These are phyloP conservation scores for Posidonia oceanica DNA, from an alignment of 116 monocot genomes.

Conservation along the genomic window DNA sequence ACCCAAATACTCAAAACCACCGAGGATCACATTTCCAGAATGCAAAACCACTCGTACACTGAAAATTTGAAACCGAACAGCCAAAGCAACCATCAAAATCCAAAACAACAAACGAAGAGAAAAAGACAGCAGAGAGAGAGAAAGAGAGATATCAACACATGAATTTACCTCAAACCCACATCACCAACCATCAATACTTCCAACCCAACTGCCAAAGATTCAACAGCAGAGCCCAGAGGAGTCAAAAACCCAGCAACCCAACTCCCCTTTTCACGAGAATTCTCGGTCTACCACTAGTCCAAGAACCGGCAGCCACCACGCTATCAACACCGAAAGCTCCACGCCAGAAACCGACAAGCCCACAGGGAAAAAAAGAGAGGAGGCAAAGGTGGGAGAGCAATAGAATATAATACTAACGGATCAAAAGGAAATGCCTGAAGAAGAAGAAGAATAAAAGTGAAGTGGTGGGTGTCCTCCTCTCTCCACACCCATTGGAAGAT, in stretches of 20 bases:
- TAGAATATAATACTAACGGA: background rate
- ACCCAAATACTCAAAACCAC: too few species aligned
- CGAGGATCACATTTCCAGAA: too few species aligned
- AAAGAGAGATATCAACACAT: background rate
- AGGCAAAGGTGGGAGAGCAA: background rate
- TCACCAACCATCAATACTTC: background rate
- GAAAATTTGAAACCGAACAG: background rate
- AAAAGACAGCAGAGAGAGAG: background rate
- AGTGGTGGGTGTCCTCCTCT: background rate
- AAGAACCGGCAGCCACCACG: background rate
- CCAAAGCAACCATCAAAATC: background rate
- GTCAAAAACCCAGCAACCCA: background rate
- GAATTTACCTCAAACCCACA: conserved; percentile 8
- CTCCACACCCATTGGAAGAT: conserved; percentile 4
- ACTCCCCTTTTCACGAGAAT: background rate
- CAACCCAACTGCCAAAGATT: background rate
- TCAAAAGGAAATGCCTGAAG: background rate
- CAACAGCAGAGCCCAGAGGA: background rate
- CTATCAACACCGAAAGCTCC: background rate
- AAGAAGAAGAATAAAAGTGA: background rate
- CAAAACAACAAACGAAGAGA: background rate
- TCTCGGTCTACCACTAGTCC: background rate
- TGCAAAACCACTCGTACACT: too few species aligned
- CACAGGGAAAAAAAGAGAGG: conserved; percentile 1
- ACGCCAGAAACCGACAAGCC: background rate